phyloP scores from a whole-genome alignment of 2,329 filamentous ascomycete genomes.

The Fusarium oxysporum region DNA sequence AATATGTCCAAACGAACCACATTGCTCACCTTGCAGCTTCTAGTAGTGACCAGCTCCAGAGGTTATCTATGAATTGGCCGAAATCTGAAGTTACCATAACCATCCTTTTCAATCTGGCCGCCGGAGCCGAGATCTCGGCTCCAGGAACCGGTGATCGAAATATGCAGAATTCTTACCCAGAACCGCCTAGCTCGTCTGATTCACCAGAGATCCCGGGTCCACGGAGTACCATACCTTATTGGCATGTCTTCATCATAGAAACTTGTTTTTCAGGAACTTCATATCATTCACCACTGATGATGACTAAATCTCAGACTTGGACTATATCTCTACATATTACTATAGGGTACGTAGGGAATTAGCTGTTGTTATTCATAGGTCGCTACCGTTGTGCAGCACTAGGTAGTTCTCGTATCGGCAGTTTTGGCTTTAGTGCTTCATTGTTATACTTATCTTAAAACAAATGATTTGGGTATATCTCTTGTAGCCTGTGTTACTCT shows the following conservation, averaged over 20 bases:
- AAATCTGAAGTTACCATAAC: not conserved
- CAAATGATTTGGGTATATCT: not conserved
- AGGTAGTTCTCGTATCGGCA: not conserved
- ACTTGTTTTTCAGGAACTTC: not conserved
- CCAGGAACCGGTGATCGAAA: not conserved
- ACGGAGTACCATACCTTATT: not conserved
- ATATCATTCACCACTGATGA: not conserved
- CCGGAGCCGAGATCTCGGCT: conserved; percentile 33
- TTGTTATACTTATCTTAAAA: not conserved
- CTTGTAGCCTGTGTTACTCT: not conserved
- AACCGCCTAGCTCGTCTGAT: conserved; percentile 4
- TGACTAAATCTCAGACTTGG: not conserved
- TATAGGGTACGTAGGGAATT: not conserved
- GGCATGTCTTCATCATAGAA: not conserved
- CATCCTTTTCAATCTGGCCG: not conserved
- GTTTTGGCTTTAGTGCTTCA: not conserved
- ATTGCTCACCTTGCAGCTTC: not conserved
- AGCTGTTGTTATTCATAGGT: not conserved
- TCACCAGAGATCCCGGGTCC: not conserved
- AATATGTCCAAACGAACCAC: conserved; percentile 4
- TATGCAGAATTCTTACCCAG: conserved; percentile 19
- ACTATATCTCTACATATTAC: not conserved
- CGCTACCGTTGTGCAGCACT: not conserved
- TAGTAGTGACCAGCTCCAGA: not conserved
- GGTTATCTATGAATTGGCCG: not conserved